Percentiles rank a stretch among this genome's conserved stretches.
Evolutionary conservation across 116 monocot genomes (phyloP).

Genomic region (Iris pallida): DNA sequence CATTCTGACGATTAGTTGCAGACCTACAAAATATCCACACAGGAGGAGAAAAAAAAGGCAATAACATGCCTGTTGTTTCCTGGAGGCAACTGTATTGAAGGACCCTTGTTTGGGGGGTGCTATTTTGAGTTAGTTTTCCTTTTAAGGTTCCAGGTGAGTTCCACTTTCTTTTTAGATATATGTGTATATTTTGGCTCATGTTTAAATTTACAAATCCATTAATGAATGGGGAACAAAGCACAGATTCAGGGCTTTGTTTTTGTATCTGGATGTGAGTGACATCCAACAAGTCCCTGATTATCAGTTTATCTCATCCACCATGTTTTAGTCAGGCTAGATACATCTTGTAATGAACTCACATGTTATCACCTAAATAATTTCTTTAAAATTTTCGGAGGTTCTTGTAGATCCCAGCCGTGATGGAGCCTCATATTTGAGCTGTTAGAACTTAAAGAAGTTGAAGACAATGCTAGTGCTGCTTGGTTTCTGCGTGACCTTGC

Average conservation of each 20-base stretch:
- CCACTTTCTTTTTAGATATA: background rate
- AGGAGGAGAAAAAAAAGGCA: no score
- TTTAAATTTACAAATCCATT: background rate
- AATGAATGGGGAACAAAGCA: no score
- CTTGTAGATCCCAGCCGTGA: slow-evolving; percentile 38
- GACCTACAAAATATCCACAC: no score
- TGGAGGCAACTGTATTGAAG: slow-evolving; percentile 24
- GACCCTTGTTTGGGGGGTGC: no score
- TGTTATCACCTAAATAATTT: background rate
- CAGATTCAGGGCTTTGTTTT: background rate
- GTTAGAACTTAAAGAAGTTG: slow-evolving; percentile 38
- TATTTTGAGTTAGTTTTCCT: slow-evolving; percentile 13
- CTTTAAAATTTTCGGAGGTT: slow-evolving; percentile 14
- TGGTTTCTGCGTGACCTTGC: slow-evolving; percentile 46
- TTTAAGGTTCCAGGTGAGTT: slow-evolving; percentile 9
- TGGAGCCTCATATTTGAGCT: slow-evolving; percentile 44
- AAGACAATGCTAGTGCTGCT: slow-evolving; percentile 28
- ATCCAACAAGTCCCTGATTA: slow-evolving; percentile 34
- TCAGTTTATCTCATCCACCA: slow-evolving; percentile 6
- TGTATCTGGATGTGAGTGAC: slow-evolving; percentile 33
- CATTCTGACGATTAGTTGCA: no score
- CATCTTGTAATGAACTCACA: background rate
- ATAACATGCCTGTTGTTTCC: no score
- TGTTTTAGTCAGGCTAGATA: background rate
- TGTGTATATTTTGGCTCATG: background rate